These are phyloP conservation scores for Nemania sp. DNA, from an alignment of 2,329 filamentous ascomycete species.

Conservation along the genomic window DNA sequence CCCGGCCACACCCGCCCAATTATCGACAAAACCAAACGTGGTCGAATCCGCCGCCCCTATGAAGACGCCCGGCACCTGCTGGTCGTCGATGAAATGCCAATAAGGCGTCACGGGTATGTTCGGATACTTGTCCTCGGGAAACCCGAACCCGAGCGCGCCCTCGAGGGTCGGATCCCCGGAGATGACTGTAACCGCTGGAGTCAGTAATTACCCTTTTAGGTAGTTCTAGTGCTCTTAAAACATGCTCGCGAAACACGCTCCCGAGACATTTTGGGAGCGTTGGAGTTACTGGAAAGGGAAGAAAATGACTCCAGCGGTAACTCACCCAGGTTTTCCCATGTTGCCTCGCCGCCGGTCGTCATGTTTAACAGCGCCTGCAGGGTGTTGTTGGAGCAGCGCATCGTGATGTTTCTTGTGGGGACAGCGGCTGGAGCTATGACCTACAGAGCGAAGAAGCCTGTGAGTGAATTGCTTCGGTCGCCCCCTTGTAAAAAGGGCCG, in stretches of 20 bases:
- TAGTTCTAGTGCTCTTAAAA: no score
- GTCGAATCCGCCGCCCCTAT: constrained; percentile 29
- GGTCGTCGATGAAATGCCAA: constrained; percentile 38
- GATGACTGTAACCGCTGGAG: no score
- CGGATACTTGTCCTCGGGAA: constrained; percentile 22
- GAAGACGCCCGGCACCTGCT: constrained; percentile 36
- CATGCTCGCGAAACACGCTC: no score
- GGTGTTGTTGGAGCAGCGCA: constrained; percentile 36
- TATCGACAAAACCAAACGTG: constrained; percentile 35
- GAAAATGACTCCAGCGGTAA: no score
- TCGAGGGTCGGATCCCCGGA: constrained; percentile 36
- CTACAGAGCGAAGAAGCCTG: constrained; percentile 16
- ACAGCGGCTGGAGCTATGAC: constrained; percentile 29
- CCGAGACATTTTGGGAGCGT: no score
- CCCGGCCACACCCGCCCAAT: constrained; percentile 33
- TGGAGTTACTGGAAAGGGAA: no score
- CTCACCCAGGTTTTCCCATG: constrained; percentile 34
- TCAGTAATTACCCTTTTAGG: no score
- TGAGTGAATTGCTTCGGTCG: background rate
- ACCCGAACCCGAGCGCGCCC: constrained; percentile 37
- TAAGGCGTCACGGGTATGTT: constrained; percentile 33
- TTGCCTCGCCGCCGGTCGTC: constrained; percentile 3
- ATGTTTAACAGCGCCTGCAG: constrained; percentile 34
- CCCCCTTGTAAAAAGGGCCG: background rate
- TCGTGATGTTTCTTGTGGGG: constrained; percentile 27